Conservation (phyloP, 441 rosid species). For the Daphne laureola region DNA sequence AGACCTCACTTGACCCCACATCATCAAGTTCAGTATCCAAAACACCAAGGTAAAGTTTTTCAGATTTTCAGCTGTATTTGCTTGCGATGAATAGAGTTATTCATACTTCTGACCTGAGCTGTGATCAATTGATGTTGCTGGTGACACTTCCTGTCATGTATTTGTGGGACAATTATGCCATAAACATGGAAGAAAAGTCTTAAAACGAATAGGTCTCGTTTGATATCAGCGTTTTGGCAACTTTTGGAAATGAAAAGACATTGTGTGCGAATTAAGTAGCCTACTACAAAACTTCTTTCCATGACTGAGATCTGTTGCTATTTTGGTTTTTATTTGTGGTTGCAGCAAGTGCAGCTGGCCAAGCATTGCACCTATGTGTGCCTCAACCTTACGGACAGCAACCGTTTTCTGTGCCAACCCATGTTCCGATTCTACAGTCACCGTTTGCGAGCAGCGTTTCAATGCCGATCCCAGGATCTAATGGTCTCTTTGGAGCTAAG, state of each 20-base stretch:
- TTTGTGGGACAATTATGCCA: too few species aligned
- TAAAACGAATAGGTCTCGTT: too few species aligned
- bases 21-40: constrained; percentile 56
- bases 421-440: constrained; percentile 47
- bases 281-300: too few species aligned
- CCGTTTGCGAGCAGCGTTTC: constrained; percentile 37
- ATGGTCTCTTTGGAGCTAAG: constrained; percentile 39
- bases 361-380: constrained; percentile 35
- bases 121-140: too few species aligned
- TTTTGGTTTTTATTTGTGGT: neutral
- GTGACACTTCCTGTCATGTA: too few species aligned
- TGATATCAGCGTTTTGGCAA: too few species aligned
- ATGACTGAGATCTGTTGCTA: too few species aligned
- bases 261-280: too few species aligned
- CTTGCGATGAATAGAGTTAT: too few species aligned
- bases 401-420: constrained; percentile 35
- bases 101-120: too few species aligned
- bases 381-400: constrained; percentile 57
- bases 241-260: too few species aligned
- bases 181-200: too few species aligned
- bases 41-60: constrained; percentile 58
- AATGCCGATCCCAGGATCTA: constrained; percentile 38
- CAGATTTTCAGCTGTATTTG: neutral
- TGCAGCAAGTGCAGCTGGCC: constrained; percentile 48
- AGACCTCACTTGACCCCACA: constrained; percentile 38